phyloP scores from a whole-genome alignment of 371 early-diverging fungal genomes.

The Haplosporangium sp. region DNA sequence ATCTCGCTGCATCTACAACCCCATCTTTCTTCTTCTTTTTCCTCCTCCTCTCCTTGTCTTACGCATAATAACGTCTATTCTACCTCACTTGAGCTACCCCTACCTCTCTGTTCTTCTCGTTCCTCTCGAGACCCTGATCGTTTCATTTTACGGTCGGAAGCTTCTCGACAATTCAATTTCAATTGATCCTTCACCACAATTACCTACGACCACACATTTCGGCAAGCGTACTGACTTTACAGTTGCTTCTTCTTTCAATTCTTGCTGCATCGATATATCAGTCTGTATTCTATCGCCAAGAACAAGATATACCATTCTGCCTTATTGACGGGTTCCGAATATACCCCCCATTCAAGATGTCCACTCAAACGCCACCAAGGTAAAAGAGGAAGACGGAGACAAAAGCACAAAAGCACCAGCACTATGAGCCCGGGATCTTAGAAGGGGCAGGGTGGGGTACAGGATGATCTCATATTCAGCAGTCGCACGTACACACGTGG shows the following conservation, averaged over 20 bases:
- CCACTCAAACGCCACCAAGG: conserved; percentile 19
- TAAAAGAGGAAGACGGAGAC: conserved; percentile 4
- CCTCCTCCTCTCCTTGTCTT: not conserved
- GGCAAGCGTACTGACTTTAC: too few relatives aligned
- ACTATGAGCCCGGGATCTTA: too few relatives aligned
- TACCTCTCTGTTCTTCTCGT: too few relatives aligned
- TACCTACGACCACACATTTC: too few relatives aligned
- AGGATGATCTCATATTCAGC: not conserved
- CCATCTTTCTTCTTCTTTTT: not conserved
- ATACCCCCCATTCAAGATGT: not conserved
- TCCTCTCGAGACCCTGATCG: too few relatives aligned
- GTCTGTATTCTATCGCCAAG: too few relatives aligned
- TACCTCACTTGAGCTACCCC: too few relatives aligned
- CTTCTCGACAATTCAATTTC: too few relatives aligned
- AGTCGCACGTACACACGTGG: conserved; percentile 13
- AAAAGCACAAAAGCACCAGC: not conserved
- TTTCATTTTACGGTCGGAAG: too few relatives aligned
- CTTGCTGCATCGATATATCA: not conserved
- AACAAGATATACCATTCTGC: not conserved
- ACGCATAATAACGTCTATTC: not conserved
- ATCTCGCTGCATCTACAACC: too few relatives aligned
- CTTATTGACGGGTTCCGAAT: not conserved
- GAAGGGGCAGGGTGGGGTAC: too few relatives aligned
- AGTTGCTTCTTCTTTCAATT: not conserved
- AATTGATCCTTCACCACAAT: too few relatives aligned